Evolutionary conservation across 2,329 filamentous ascomycete genomes (phyloP), one percentile per base, ranked within the genome.

Genomic region (Clonostachys chloroleuca): DNA sequence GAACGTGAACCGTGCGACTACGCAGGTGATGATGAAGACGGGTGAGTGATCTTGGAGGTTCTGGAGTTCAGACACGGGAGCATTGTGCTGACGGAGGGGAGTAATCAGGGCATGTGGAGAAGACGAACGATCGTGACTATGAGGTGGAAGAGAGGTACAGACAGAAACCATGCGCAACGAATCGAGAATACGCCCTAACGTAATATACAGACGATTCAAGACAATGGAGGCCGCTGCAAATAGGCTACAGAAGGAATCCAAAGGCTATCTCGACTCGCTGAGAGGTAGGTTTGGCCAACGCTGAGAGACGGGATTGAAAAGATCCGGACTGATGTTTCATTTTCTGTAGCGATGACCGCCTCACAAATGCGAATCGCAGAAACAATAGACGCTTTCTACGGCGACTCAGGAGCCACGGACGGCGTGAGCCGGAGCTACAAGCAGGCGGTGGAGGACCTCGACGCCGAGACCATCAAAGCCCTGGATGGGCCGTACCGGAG

Each of bases 1-100:
- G 70, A 95, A 95, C 84, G 92, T 97, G 76, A 92, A 94, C 77
- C 90, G 94, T 75, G 92, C 92, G 61, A 96, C 92, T 70, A 99
- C 95, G 73, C 92, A 96, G 84, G 92, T 97, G 53, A 96, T 99
- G 90, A 97, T 99, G 92, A 99, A 99, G 81, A 95, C 92, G 49
- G 89, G 86, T 88, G 68, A 54, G 77, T 60, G 35, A 13, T 10
- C 9, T 30, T 30, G 24, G 24, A 30, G 24, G 24, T 5, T 9
- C 24, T 13, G 24, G 24, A 30, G 24, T 30, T 30, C 24, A 30
- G 5, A 14, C 20, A 14, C 16, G 6, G 17, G 6, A 12, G 34
- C 13, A 24, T 5, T 16, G 17, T 34, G 43, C 54, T 62, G 33
- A 61, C 37, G 24, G 8, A 30, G 24, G 24, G 33, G 24, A 16